These are phyloP conservation scores for Cercospora sp. DNA, from an alignment of 2,329 filamentous ascomycete genomes.

Conservation along the genomic window DNA sequence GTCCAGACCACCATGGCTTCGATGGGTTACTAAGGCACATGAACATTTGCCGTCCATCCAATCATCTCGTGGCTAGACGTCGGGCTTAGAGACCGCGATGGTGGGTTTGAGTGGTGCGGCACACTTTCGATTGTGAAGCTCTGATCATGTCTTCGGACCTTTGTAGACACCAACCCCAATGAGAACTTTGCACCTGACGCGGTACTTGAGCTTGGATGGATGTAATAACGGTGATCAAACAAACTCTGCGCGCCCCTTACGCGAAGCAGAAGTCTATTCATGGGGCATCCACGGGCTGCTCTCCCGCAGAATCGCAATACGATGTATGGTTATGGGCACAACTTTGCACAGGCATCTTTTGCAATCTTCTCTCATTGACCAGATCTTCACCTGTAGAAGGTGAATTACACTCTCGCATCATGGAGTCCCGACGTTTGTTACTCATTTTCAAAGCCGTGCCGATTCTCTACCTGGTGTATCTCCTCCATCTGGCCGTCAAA, in stretches of 20 bases:
- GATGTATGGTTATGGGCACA: neutral
- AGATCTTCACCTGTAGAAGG: neutral
- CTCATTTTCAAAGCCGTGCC: neutral
- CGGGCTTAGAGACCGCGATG: neutral
- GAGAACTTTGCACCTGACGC: neutral
- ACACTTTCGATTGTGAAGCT: neutral
- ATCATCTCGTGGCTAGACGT: neutral
- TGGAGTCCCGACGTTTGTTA: neutral
- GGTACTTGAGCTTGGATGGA: neutral
- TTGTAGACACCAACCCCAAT: neutral
- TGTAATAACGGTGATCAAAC: neutral
- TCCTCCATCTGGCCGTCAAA: constrained; percentile 1
- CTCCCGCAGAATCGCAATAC: neutral
- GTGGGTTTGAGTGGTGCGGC: neutral
- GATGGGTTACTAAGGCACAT: neutral
- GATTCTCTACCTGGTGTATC: neutral
- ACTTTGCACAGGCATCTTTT: neutral
- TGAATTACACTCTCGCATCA: neutral
- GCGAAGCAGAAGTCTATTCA: neutral
- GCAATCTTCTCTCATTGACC: neutral
- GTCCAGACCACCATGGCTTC: neutral
- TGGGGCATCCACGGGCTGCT: neutral
- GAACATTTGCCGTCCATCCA: neutral
- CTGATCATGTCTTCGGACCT: neutral
- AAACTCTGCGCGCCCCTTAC: neutral